phyloP scores from a whole-genome alignment of 345 rosid species.

The Syzygium jambos region DNA sequence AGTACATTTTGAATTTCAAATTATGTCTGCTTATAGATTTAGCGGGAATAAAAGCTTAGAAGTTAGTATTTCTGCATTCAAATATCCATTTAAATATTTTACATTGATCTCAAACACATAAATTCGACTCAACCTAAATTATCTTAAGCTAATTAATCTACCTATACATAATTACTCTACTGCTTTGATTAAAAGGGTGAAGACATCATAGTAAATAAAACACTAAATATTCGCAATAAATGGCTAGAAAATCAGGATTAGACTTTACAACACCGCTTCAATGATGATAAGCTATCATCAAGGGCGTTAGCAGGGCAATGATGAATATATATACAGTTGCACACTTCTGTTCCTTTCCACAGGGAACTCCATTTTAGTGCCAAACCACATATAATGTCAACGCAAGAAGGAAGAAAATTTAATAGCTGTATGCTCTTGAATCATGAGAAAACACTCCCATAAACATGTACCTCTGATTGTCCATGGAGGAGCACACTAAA shows the following conservation, averaged over 20 bases:
- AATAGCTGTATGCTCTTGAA: background rate
- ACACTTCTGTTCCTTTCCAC: background rate
- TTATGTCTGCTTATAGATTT: too few relatives aligned
- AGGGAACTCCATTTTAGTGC: background rate
- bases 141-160: background rate
- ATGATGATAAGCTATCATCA: background rate
- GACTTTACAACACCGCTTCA: background rate
- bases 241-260: background rate
- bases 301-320: background rate
- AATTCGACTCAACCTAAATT: background rate
- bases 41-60: background rate
- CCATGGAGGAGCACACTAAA: background rate
- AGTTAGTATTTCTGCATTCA: background rate
- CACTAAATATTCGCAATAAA: background rate
- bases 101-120: background rate
- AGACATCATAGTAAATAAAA: background rate
- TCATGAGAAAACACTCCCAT: background rate
- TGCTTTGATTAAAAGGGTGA: background rate
- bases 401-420: background rate
- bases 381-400: background rate
- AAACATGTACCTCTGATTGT: background rate
- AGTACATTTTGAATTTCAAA: background rate
- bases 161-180: background rate
- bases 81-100: background rate
- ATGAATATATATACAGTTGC: background rate